Evolutionary conservation across 345 rosid species (phyloP).

Genomic region (Citrus australasica): DNA sequence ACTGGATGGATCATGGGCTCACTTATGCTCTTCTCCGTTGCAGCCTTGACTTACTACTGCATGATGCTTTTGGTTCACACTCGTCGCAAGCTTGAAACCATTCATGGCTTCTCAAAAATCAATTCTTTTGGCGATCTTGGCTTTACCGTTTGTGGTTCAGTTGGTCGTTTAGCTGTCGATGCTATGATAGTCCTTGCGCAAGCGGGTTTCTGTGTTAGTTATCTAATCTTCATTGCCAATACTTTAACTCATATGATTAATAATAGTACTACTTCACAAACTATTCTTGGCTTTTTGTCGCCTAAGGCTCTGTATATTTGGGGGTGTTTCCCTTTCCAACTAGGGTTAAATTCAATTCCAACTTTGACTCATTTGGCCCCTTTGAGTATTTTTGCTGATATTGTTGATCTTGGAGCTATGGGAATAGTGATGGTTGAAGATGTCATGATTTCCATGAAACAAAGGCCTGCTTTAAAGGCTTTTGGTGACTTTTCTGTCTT

Average conservation of each 20-base stretch:
- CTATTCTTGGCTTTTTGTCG: conserved; percentile 43
- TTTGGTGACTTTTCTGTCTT: conserved; percentile 62
- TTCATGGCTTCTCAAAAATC: conserved; percentile 46
- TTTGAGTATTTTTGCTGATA: conserved; percentile 74
- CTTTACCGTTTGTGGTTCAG: conserved; percentile 45
- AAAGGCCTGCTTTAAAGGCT: conserved; percentile 42
- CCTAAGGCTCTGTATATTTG: conserved; percentile 51
- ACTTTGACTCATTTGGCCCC: conserved; percentile 72
- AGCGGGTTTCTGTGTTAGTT: conserved; percentile 72
- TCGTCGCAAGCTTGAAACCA: conserved; percentile 59
- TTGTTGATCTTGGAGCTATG: conserved; percentile 66
- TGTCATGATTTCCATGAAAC: conserved; percentile 33
- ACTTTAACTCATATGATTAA: conserved; percentile 48
- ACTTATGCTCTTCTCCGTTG: conserved; percentile 54
- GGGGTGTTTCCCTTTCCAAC: conserved; percentile 74
- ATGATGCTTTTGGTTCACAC: conserved; percentile 73
- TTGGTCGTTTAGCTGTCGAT: conserved; percentile 56
- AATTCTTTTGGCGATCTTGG: conserved; percentile 72
- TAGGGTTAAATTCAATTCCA: conserved; percentile 66
- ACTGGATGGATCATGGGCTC: conserved; percentile 70
- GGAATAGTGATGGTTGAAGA: conserved; percentile 64
- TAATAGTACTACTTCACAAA: conserved; percentile 7
- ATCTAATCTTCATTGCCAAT: conserved; percentile 57
- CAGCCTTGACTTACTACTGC: conserved; percentile 53
- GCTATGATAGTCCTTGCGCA: conserved; percentile 62